Conservation (phyloP, 352 stramenopile species). For the Phytophthora hybrid region DNA sequence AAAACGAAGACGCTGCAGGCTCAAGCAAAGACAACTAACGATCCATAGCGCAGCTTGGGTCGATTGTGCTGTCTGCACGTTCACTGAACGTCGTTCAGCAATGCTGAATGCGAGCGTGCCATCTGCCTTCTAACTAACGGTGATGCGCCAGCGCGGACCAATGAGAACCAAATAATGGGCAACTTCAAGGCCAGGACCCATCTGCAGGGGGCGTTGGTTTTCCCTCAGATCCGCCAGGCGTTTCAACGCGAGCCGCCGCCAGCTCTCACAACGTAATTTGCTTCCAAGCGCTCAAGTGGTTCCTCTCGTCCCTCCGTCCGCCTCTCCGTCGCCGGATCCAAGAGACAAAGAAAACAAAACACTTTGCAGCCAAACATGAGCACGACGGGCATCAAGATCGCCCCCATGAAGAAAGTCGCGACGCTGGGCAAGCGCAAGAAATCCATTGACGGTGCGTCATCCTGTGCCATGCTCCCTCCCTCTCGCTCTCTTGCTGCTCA, state of each 20-base stretch:
- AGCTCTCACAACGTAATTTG: conserved; percentile 53
- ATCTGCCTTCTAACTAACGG: conserved; percentile 15
- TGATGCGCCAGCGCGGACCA: conserved; percentile 46
- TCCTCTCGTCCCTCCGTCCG: conserved; percentile 8
- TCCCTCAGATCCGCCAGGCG: background rate
- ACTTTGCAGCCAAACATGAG: conserved; percentile 26
- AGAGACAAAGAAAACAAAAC: conserved; percentile 19
- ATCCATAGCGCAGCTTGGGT: background rate
- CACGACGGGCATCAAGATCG: conserved; percentile 23
- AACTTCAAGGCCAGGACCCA: conserved; percentile 37
- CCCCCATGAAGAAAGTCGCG: conserved; percentile 80
- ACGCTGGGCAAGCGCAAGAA: conserved; percentile 92
- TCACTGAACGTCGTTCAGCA: too few species aligned
- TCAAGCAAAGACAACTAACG: too few species aligned
- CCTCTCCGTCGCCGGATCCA: too few species aligned
- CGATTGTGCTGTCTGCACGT: too few species aligned
- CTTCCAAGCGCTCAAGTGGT: conserved; percentile 43
- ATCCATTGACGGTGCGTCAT: conserved; percentile 76
- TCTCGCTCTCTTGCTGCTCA: background rate
- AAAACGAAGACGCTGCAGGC: too few species aligned
- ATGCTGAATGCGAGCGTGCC: conserved; percentile 3
- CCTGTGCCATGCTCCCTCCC: background rate
- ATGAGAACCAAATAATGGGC: conserved; percentile 34
- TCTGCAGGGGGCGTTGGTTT: conserved; percentile 36
- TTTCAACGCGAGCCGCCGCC: conserved; percentile 14